These are phyloP conservation scores for Amanita subjunquillea DNA, from an alignment of 768 basidiomycete species.

Conservation along the genomic window DNA sequence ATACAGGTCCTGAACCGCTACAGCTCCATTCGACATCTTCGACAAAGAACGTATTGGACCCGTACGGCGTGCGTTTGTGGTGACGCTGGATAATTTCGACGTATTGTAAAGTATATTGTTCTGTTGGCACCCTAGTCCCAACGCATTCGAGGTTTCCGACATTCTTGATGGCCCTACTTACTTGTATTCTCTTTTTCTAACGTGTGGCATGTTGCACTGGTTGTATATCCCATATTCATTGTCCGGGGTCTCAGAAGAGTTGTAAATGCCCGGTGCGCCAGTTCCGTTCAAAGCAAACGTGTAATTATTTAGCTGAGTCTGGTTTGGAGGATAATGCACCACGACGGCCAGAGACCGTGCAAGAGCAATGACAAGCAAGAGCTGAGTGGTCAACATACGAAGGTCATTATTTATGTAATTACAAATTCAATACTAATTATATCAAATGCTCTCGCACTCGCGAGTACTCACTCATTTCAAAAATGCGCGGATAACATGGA, in stretches of 20 bases:
- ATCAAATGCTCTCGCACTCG: no score
- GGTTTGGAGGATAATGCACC: conserved; percentile 25
- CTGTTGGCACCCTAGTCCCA: conserved; percentile 22
- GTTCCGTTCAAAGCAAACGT: conserved; percentile 30
- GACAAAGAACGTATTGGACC: conserved; percentile 38
- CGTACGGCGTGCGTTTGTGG: conserved; percentile 43
- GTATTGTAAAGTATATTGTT: conserved; percentile 28
- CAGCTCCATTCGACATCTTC: conserved; percentile 38
- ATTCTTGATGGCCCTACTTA: conserved; percentile 11
- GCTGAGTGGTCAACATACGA: neutral
- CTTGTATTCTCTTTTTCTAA: conserved; percentile 33
- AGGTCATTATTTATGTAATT: no score
- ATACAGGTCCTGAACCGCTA: conserved; percentile 27
- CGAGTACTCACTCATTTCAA: no score
- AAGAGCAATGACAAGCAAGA: neutral
- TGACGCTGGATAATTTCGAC: conserved; percentile 44
- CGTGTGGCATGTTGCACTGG: conserved; percentile 50
- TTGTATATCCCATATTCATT: conserved; percentile 34
- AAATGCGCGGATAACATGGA: no score
- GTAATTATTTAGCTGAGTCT: conserved; percentile 31
- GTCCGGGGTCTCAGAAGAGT: conserved; percentile 28
- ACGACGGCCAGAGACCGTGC: neutral
- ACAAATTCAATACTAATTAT: no score
- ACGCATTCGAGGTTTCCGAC: neutral
- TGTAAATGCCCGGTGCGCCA: conserved; percentile 37